These are phyloP conservation scores for Spathaspora sp. DNA, from an alignment of 1,139 yeast genomes.

Conservation along the genomic window DNA sequence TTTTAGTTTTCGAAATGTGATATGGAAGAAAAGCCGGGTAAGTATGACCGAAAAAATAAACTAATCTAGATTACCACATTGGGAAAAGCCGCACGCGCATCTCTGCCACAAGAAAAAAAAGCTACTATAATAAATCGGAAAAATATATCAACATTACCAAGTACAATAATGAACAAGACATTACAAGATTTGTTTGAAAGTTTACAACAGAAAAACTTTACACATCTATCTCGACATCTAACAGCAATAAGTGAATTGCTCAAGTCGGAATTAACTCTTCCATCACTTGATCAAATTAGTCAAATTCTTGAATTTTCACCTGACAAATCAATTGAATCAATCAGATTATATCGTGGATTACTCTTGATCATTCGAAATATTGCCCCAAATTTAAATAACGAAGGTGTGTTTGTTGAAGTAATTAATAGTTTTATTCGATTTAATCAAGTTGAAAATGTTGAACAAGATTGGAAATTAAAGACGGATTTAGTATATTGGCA, in stretches of 20 bases:
- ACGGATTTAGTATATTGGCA: constrained; percentile 12
- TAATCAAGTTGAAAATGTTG: neutral
- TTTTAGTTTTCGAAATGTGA: too few relatives aligned
- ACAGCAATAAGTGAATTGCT: neutral
- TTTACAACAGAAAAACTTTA: neutral
- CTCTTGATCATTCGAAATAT: neutral
- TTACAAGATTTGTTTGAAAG: neutral
- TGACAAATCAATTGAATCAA: neutral
- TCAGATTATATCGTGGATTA: constrained; percentile 2
- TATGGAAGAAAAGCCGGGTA: too few relatives aligned
- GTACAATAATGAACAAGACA: neutral
- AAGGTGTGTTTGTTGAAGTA: neutral
- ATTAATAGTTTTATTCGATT: neutral
- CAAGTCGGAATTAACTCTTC: neutral
- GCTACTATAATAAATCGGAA: too few relatives aligned
- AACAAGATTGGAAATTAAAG: constrained; percentile 3
- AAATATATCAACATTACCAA: too few relatives aligned
- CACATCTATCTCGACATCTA: neutral
- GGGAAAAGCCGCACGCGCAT: too few relatives aligned
- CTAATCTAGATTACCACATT: too few relatives aligned
- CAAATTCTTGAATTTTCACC: constrained; percentile 1
- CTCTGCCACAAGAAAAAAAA: too few relatives aligned
- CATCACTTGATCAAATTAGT: neutral
- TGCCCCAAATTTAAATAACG: neutral
- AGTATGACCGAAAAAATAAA: too few relatives aligned